Base-by-base conservation (phyloP, 345 rosid genomes). In the Cardamine resedifolia region DNA sequence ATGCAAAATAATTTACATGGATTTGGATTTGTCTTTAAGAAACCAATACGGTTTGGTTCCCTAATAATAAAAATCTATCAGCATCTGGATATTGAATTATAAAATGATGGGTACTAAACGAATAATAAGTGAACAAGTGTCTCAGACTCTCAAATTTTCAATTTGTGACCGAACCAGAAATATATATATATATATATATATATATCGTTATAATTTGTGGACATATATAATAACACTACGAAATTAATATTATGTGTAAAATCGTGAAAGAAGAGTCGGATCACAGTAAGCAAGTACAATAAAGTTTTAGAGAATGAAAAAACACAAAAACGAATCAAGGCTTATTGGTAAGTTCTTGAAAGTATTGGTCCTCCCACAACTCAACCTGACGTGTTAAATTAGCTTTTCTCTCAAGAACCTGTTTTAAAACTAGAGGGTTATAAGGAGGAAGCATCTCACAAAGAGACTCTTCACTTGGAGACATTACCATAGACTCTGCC, bases 401-500 rank as follows among this genome's bases (percentile, higher is more conserved):
- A 30, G 70, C 71, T 45, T 83, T 87, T 43, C 63, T 73, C 58
- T 77, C 79, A 10, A 56, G 10, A 48, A 83, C 28, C 14, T 78
- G 72, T 56, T 55, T 69, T 4, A 90, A 73, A n/a, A 41, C 72
- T 15, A 39, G 45, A 26, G 78, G 72, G 12, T 84, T 72, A 7
- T 58, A 85, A 33, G 86, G 83, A 28, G 72, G 71, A 51, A 84
- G 81, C 78, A 88, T 60, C 19, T 60, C 24, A 60, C 96, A 86
- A 18, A 91, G 85, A 52, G 31, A 30, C 15, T 72, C 58, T 66
- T 77, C 77, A 20, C 84, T 80, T 3, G 92, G 88, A 57, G 81
- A 81, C 53, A 49, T 70, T 4, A 85, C 87, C 87, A 83, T 18
- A 0, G 94, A 81, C 58, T 85, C 90, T 4, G 28, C 78, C 90